Evolutionary conservation across 2,329 filamentous ascomycete species (phyloP).

Genomic region (Conoideocrella luteorostrata): DNA sequence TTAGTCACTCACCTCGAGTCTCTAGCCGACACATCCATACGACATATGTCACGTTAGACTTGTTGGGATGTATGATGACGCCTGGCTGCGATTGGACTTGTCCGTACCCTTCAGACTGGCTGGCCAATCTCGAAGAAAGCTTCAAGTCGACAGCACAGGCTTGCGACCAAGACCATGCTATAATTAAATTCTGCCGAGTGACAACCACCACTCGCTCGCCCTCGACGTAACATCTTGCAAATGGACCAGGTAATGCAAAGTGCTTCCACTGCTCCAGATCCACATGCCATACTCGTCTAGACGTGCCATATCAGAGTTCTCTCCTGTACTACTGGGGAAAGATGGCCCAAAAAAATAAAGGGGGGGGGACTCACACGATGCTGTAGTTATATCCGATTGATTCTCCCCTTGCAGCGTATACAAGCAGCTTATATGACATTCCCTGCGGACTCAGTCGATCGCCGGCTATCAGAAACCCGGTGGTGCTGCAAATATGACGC

Average conservation of each 20-base stretch:
- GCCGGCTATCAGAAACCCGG: constrained; percentile 11
- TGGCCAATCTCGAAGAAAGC: background rate
- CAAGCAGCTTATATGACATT: constrained; percentile 11
- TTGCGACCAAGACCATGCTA: constrained; percentile 18
- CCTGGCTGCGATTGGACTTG: background rate
- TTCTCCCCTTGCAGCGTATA: background rate
- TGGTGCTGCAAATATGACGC: constrained; percentile 16
- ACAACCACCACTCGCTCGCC: constrained; percentile 15
- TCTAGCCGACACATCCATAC: constrained; percentile 1
- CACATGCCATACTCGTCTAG: constrained; percentile 18
- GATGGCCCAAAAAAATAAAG: background rate
- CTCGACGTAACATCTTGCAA: constrained; percentile 13
- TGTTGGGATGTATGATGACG: constrained; percentile 6
- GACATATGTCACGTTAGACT: background rate
- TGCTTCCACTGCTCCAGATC: constrained; percentile 12
- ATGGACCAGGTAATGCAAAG: constrained; percentile 14
- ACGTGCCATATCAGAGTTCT: background rate
- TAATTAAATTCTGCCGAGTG: constrained; percentile 14
- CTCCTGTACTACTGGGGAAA: background rate
- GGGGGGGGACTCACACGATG: constrained; percentile 7
- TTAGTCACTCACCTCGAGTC: background rate
- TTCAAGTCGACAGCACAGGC: constrained; percentile 14
- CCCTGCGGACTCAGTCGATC: constrained; percentile 12
- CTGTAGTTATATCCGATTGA: background rate
- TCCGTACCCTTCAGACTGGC: background rate